Conservation (phyloP, 2,329 filamentous ascomycete species). For the Curvularia lunata region DNA sequence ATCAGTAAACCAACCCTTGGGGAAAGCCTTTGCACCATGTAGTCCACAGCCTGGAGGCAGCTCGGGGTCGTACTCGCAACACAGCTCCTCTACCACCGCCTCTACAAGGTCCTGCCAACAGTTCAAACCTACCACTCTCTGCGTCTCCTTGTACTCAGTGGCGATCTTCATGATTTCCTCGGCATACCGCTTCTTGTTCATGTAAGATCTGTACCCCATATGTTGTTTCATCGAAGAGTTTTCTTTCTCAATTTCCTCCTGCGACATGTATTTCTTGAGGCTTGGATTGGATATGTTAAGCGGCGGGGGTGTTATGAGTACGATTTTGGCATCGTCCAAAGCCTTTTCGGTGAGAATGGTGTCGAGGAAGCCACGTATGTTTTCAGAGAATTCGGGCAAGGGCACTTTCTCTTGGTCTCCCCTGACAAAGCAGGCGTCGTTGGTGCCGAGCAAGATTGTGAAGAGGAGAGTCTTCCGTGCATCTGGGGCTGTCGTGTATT, state of each 20-base stretch:
- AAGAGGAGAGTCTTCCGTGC: slow-evolving; percentile 45
- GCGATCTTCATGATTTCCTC: slow-evolving; percentile 48
- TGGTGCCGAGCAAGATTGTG: slow-evolving; percentile 51
- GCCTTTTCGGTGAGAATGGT: slow-evolving; percentile 41
- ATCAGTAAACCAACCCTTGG: slow-evolving; percentile 48
- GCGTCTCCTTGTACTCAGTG: slow-evolving; percentile 41
- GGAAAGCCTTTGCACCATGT: slow-evolving; percentile 37
- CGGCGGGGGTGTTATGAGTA: slow-evolving; percentile 49
- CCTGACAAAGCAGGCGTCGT: slow-evolving; percentile 46
- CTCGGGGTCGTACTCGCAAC: slow-evolving; percentile 37
- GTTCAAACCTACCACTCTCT: slow-evolving; percentile 43
- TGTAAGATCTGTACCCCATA: slow-evolving; percentile 43
- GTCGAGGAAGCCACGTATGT: slow-evolving; percentile 47
- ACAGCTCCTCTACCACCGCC: slow-evolving; percentile 32
- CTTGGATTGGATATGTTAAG: slow-evolving; percentile 35
- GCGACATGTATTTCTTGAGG: not conserved
- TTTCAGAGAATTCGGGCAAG: slow-evolving; percentile 41
- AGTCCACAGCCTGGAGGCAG: slow-evolving; percentile 48
- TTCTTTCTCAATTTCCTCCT: slow-evolving; percentile 10
- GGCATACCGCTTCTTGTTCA: slow-evolving; percentile 50
- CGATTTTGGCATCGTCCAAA: slow-evolving; percentile 43
- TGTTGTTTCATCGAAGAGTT: slow-evolving; percentile 21
- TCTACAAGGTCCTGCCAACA: slow-evolving; percentile 43
- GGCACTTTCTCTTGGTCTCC: slow-evolving; percentile 36
- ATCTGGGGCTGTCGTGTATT: slow-evolving; percentile 22